Base-by-base conservation (phyloP, 1,284 basidiomycete species). In the Mycena citricolor region DNA sequence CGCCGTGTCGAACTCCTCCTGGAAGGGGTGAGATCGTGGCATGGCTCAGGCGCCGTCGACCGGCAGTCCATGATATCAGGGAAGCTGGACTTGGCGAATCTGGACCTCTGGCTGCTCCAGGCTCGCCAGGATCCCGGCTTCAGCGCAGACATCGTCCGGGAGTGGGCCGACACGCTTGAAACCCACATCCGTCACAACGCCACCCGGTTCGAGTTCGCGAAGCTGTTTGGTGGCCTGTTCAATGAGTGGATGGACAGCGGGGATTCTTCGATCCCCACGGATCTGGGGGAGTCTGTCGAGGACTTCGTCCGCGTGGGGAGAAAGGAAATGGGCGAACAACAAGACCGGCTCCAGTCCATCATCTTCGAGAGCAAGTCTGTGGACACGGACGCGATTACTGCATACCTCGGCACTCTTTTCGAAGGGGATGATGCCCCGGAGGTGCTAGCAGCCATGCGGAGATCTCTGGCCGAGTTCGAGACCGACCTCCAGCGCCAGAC, bases 161-260 rank as follows among this genome's bases (percentile, higher is more conserved):
- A 58, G 34, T 71, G 70, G 70, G 61, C 56, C 2, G 54, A 64
- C 14, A 62, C 58, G 1, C 54, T 73, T 13, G 67, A 71, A 51
- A 58, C 60, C 1, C 67, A 71, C 43, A 65, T 72, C 24, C 54
- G 52, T 13, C 67, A 68, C 34, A 60, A 57, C 5, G 37, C 55
- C 24, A 64, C 59, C 52, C 60, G 64, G 4, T 68, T 69, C 34
- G 68, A 70, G 21, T 65, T 62, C n/a, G 70, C 68, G 7, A 66
- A 62, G 35, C 57, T 71, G 5, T 72, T 70, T 32, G 69, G 69
- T 0, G 62, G 54, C 20, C 57, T 72, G 13, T 65, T 70, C 43
- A 67, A 68, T 24, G 70, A 72, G 43, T 71, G 69, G 69, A 48
- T 70, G n/a, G 57, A 61, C 11, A 71, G 69, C 41, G 69, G 68